phyloP scores from a whole-genome alignment of 768 basidiomycete species.

The Rhodosporidiobolus sp. region DNA sequence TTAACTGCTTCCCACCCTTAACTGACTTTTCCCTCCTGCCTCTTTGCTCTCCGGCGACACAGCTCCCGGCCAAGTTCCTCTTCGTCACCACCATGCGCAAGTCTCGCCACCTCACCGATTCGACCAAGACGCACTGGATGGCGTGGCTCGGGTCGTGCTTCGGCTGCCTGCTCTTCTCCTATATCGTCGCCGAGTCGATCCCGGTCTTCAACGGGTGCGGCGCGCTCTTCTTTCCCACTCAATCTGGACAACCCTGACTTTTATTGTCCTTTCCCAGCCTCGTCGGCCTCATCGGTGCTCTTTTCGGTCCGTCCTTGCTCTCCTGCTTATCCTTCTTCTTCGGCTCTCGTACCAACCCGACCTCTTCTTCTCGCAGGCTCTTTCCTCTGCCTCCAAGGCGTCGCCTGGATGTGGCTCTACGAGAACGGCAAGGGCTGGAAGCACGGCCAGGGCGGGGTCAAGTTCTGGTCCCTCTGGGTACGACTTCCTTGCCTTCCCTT shows the following conservation, averaged over 20 bases:
- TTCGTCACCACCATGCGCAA: constrained; percentile 42
- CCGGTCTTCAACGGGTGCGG: constrained; percentile 14
- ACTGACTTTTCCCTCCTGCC: background rate
- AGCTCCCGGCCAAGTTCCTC: constrained; percentile 36
- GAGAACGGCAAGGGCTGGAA: background rate
- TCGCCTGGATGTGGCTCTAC: constrained; percentile 34
- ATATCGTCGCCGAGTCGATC: constrained; percentile 36
- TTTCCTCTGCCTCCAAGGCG: constrained; percentile 27
- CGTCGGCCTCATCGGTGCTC: constrained; percentile 38
- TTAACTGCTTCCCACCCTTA: background rate
- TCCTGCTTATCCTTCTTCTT: too few species aligned
- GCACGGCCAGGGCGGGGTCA: background rate
- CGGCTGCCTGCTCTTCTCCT: constrained; percentile 34
- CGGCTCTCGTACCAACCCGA: too few species aligned
- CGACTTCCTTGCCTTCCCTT: background rate
- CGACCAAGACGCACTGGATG: constrained; percentile 38
- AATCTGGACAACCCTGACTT: too few species aligned
- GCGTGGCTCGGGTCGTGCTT: constrained; percentile 29
- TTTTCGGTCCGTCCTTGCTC: too few species aligned
- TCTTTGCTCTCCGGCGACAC: background rate
- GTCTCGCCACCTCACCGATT: constrained; percentile 35
- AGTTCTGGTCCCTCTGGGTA: background rate
- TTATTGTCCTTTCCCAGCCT: constrained; percentile 7
- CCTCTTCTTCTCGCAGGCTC: too few species aligned
- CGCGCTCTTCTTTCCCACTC: background rate